phyloP scores from a whole-genome alignment of 768 basidiomycete species.

The Auriscalpium orientale region DNA sequence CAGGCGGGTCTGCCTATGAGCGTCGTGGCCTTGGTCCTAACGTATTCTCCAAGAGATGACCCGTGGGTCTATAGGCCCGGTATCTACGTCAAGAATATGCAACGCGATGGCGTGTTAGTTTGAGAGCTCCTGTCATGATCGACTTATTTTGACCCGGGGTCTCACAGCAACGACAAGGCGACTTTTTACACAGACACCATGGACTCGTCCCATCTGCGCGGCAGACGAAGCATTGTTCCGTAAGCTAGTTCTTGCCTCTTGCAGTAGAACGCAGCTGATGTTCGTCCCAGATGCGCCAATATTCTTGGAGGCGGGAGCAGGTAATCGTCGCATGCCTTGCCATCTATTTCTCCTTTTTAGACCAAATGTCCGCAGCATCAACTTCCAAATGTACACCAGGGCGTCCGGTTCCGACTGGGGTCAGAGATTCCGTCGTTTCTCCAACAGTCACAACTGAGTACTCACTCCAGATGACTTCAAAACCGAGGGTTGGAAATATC shows the following conservation, averaged over 20 bases:
- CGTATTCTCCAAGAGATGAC: constrained; percentile 32
- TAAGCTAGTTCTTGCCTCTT: constrained; percentile 23
- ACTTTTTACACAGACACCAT: constrained; percentile 63
- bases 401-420: constrained; percentile 68
- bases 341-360: not conserved
- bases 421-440: constrained; percentile 20
- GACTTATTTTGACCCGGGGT: not conserved
- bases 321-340: not conserved
- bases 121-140: not conserved
- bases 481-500: constrained; percentile 57
- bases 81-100: constrained; percentile 68
- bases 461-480: constrained; percentile 56
- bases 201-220: constrained; percentile 50
- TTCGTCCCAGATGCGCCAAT: constrained; percentile 47
- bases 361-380: constrained; percentile 41
- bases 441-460: not conserved
- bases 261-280: not conserved
- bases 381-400: constrained; percentile 42
- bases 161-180: constrained; percentile 58
- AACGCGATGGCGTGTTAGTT: constrained; percentile 54
- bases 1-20: constrained; percentile 18
- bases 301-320: constrained; percentile 20
- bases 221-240: constrained; percentile 62
- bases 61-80: constrained; percentile 72
- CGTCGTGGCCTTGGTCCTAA: not conserved